Evolutionary conservation across 495 filamentous ascomycete species (phyloP).

Genomic region (Hypoxylon intermedium): DNA sequence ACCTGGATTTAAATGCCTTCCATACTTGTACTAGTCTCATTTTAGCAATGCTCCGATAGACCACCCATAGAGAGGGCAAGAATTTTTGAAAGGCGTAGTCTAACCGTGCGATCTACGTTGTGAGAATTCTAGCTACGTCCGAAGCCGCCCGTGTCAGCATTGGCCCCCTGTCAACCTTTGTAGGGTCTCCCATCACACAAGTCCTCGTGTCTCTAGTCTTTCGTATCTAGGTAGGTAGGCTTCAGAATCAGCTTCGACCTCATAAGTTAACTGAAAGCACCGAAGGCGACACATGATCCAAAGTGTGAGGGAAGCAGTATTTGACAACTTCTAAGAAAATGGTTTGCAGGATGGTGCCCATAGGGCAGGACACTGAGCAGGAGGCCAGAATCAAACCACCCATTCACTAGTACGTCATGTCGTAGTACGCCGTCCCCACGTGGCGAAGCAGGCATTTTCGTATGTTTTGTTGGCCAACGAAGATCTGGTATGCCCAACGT

Average conservation of each 20-base stretch:
- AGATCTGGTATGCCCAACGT: constrained; percentile 17
- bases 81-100: not conserved
- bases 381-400: constrained; percentile 14
- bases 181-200: not conserved
- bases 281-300: constrained; percentile 15
- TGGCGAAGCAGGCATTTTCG: constrained; percentile 31
- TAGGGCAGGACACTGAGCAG: constrained; percentile 23
- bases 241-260: not conserved
- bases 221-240: not conserved
- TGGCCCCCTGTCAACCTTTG: not conserved
- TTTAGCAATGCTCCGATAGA: constrained; percentile 7
- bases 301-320: constrained; percentile 14
- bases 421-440: constrained; percentile 18
- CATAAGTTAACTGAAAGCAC: not conserved
- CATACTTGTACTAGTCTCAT: constrained; percentile 7
- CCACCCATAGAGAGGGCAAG: not conserved
- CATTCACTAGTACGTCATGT: constrained; percentile 28
- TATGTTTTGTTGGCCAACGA: constrained; percentile 2
- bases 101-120: not conserved
- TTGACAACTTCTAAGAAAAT: constrained; percentile 12
- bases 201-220: not conserved
- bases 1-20: constrained; percentile 5
- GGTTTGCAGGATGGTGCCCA: constrained; percentile 7
- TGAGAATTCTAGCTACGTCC: constrained; percentile 2
- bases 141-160: not conserved